These are phyloP conservation scores for Serendipita sp. DNA, from an alignment of 768 basidiomycete genomes.

Conservation along the genomic window DNA sequence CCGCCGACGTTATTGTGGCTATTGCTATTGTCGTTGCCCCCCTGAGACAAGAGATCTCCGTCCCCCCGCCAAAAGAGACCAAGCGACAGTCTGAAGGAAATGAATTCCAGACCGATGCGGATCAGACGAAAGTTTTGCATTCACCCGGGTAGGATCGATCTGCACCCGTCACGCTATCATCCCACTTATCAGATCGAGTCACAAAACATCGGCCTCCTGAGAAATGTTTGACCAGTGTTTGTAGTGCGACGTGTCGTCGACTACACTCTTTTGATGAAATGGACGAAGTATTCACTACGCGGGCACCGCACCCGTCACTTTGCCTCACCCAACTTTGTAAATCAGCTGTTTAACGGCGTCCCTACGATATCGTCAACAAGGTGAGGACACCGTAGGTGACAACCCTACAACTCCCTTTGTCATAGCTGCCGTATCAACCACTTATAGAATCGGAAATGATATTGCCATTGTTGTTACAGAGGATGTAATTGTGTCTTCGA, in stretches of 20 bases:
- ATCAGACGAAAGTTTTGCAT: constrained; percentile 50
- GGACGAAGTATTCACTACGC: too few relatives aligned
- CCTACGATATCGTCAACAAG: too few relatives aligned
- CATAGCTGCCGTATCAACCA: not conserved
- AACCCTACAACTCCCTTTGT: too few relatives aligned
- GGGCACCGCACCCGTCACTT: too few relatives aligned
- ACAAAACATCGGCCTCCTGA: too few relatives aligned
- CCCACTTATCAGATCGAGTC: too few relatives aligned
- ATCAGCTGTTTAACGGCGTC: too few relatives aligned
- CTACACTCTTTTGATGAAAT: too few relatives aligned
- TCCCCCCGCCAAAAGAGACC: constrained; percentile 9
- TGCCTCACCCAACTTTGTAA: too few relatives aligned
- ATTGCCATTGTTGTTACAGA: not conserved
- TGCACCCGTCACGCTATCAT: constrained; percentile 27
- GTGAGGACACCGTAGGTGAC: too few relatives aligned
- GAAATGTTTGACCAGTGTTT: too few relatives aligned
- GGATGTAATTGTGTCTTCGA: not conserved
- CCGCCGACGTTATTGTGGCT: not conserved
- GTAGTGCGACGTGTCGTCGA: too few relatives aligned
- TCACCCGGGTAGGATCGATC: constrained; percentile 34
- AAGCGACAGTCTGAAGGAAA: constrained; percentile 34
- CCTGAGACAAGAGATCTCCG: not conserved
- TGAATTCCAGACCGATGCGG: constrained; percentile 77
- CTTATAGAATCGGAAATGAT: not conserved
- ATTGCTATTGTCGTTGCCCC: not conserved